Evolutionary conservation across 257 asterid genomes (phyloP), one percentile per base, ranked within the genome.

Genomic region (Ballota nigra): DNA sequence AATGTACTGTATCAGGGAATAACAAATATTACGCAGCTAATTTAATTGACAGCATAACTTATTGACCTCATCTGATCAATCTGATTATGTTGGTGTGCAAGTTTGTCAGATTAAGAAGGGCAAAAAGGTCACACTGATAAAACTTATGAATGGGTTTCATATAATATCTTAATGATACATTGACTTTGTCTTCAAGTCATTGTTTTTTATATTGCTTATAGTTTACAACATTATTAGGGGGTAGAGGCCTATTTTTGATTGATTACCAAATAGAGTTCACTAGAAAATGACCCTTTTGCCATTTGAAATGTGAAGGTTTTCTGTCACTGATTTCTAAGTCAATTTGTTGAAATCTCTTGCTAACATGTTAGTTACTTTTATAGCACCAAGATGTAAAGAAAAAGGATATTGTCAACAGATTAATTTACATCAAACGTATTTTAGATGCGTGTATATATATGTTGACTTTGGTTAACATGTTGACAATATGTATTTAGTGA

Each of bases 131-230:
- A 74, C 52, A 45, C 20, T 19, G 12, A 31, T 19, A 6, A 59
- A 74, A 19, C 68, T 63, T 49, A 18, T 16, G 52, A 57, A 56
- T 34, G 28, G 49, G 58, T 40, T 59, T 51, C 70, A 43, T 70
- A 65, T 72, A 59, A 49, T 51, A 64, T 71, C 45, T 73, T 75
- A 71, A 72, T 78, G 53, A 70, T 63, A 73, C 80, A 77, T 76
- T 79, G 85, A 79, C 86, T 72, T 79, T 72, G 77, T 75, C 74
- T 49, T 51, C 72, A 49, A 80, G 81, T 77, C 81, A 70, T 78
- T 66, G 69, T 73, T 76, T 62, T 52, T 41, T 38, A 20, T 68
- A 64, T 73, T 72, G 65, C 47, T 63, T 66, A 23, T 40, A 59
- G 28, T 64, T 55, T 58, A 72, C 78, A 55, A 68, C 61, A 71